Percentiles rank a stretch among this genome's conserved stretches.
phyloP scores from a whole-genome alignment of 2,329 filamentous ascomycete species.

The Parafenestella ontariensis region DNA sequence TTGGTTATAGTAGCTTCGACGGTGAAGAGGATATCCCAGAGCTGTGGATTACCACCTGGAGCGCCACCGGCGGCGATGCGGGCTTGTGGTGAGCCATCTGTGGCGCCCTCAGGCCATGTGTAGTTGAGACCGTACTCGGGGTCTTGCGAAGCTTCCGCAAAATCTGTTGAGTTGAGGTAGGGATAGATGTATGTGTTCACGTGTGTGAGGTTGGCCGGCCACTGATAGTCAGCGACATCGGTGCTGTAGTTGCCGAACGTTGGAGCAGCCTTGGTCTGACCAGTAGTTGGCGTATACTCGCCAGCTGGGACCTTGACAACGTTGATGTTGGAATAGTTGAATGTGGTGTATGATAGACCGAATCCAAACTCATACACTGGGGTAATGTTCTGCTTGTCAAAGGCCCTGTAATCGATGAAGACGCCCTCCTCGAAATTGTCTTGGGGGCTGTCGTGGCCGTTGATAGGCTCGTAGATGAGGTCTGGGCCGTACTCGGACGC shows the following conservation, averaged over 20 bases:
- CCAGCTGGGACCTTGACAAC: constrained; percentile 60
- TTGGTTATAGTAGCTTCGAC: constrained; percentile 75
- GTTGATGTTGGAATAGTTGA: constrained; percentile 73
- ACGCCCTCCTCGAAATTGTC: constrained; percentile 77
- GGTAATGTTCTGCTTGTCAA: constrained; percentile 70
- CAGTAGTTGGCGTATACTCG: constrained; percentile 66
- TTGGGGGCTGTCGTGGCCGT: constrained; percentile 71
- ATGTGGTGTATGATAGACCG: constrained; percentile 81
- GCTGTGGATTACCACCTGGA: constrained; percentile 64
- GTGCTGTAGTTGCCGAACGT: constrained; percentile 69
- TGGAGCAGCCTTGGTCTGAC: constrained; percentile 69
- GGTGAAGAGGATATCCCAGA: constrained; percentile 74
- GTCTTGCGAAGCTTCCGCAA: constrained; percentile 64
- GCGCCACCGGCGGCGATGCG: constrained; percentile 69
- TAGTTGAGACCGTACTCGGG: constrained; percentile 66
- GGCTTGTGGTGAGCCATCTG: constrained; percentile 64
- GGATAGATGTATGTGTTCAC: constrained; percentile 72
- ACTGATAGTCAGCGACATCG: constrained; percentile 69
- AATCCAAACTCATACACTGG: constrained; percentile 84
- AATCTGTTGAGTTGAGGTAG: constrained; percentile 70
- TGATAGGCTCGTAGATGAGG: constrained; percentile 73
- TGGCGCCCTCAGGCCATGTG: constrained; percentile 64
- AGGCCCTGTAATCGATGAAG: constrained; percentile 82
- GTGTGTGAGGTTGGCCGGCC: constrained; percentile 65
- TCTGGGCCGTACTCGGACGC: constrained; percentile 72